Percentiles rank a stretch among this genome's conserved stretches.
phyloP scores from a whole-genome alignment of 2,329 filamentous ascomycete species.

The Cercospora berteroae region DNA sequence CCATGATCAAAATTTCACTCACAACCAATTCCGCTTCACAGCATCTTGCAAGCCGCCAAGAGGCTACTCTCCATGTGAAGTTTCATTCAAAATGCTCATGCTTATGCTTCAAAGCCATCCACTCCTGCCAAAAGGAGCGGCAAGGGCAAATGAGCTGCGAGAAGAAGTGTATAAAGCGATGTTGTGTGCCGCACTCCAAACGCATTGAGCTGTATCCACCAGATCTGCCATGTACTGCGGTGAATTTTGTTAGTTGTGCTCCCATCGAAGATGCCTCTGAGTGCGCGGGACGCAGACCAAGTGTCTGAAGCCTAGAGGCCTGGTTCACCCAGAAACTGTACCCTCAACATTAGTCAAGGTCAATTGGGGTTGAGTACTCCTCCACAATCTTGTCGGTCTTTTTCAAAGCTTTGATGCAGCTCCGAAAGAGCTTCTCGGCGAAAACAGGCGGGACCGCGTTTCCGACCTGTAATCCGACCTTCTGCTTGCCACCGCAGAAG shows the following conservation, averaged over 20 bases:
- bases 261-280: neutral
- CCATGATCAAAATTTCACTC: neutral
- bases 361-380: constrained; percentile 1
- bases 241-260: neutral
- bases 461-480: constrained; percentile 64
- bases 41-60: neutral
- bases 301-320: neutral
- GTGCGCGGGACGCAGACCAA: neutral
- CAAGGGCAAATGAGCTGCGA: neutral
- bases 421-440: constrained; percentile 19
- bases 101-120: neutral
- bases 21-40: neutral
- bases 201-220: neutral
- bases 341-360: neutral
- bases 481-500: constrained; percentile 58
- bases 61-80: neutral
- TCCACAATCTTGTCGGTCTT: constrained; percentile 18
- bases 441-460: constrained; percentile 65
- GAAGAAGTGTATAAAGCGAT: too few species aligned
- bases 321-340: neutral
- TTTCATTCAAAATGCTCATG: neutral
- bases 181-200: neutral
- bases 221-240: neutral
- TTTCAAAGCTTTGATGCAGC: constrained; percentile 16
- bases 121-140: neutral